Percentiles rank a stretch among this genome's conserved stretches.
Evolutionary conservation across 345 rosid species (phyloP).

Genomic region (Anacardium occidentale): DNA sequence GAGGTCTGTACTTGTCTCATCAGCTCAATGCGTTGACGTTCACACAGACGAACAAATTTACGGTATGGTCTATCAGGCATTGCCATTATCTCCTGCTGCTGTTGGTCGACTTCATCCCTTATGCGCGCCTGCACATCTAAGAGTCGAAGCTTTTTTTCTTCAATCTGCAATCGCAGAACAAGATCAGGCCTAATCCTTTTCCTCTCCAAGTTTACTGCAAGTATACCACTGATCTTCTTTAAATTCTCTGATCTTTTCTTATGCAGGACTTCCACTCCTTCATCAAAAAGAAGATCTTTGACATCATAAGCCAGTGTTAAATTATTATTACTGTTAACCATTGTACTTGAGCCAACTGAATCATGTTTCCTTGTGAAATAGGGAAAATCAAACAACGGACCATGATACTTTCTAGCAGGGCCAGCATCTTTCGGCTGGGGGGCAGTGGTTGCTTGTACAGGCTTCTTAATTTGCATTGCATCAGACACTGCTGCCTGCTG

Average conservation of each 20-base stretch:
- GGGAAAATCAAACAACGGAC: constrained; percentile 97
- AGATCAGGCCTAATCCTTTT: constrained; percentile 99
- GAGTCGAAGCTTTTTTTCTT: constrained; percentile 88
- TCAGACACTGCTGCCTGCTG: constrained; percentile 54
- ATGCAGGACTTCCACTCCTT: constrained; percentile 73
- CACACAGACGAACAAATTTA: constrained; percentile 95
- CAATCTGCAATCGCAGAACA: constrained; percentile 94
- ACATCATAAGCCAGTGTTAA: constrained; percentile 82
- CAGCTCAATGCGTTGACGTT: constrained; percentile 92
- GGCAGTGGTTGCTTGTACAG: constrained; percentile 50
- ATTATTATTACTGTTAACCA: constrained; percentile 69
- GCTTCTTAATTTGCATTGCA: constrained; percentile 63
- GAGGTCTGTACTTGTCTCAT: constrained; percentile 83
- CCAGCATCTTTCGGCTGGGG: constrained; percentile 70
- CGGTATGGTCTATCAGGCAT: constrained; percentile 99
- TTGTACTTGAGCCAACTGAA: constrained; percentile 64
- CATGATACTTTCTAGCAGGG: constrained; percentile 90
- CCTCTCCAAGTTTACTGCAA: constrained; percentile 88
- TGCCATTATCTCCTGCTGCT: constrained; percentile 96
- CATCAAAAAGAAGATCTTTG: constrained; percentile 89
- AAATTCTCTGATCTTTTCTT: constrained; percentile 77
- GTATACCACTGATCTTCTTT: constrained; percentile 74
- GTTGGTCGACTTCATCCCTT: constrained; percentile 89
- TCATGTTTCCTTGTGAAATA: constrained; percentile 96
- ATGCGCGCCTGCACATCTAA: constrained; percentile 76